These are phyloP conservation scores for Pelargonium myrrhifolium DNA, from an alignment of 441 rosid species.

Conservation along the genomic window DNA sequence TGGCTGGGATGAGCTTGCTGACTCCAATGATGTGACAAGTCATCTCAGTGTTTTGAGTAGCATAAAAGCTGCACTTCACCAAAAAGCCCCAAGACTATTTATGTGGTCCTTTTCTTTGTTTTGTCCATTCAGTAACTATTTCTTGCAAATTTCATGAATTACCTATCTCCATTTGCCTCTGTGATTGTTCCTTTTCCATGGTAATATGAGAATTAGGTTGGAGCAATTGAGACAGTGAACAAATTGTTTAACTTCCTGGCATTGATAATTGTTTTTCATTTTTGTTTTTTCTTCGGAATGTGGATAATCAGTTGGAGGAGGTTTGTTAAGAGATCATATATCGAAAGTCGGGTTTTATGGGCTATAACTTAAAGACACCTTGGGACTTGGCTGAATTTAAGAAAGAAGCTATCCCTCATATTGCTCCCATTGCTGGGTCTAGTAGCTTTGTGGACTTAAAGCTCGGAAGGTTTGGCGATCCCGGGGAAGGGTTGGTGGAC, in stretches of 20 bases:
- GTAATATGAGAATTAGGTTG: not conserved
- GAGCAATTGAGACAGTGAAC: not conserved
- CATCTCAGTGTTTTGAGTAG: slow-evolving; percentile 16
- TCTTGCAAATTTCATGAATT: slow-evolving; percentile 3
- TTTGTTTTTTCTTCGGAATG: slow-evolving; percentile 12
- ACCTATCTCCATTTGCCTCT: not conserved
- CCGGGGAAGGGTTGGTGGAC: slow-evolving; percentile 2
- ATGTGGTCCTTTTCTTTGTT: slow-evolving; percentile 14
- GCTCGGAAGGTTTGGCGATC: slow-evolving; percentile 20
- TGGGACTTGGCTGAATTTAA: not conserved
- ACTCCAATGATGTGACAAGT: slow-evolving; percentile 36
- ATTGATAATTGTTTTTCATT: slow-evolving; percentile 5
- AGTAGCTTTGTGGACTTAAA: slow-evolving; percentile 24
- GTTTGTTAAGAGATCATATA: slow-evolving; percentile 13
- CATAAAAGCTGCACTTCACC: slow-evolving; percentile 19
- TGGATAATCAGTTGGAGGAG: slow-evolving; percentile 12
- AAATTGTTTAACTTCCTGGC: not conserved
- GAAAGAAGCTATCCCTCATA: slow-evolving; percentile 13
- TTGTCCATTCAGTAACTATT: not conserved
- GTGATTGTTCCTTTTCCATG: not conserved
- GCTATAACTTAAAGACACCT: slow-evolving; percentile 21
- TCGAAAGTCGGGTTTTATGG: slow-evolving; percentile 21
- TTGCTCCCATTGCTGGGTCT: slow-evolving; percentile 20
- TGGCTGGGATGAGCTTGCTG: slow-evolving; percentile 30
- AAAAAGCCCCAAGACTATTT: slow-evolving; percentile 11